Percentiles rank a stretch among this genome's conserved stretches.
Evolutionary conservation across 257 asterid genomes (phyloP).

Genomic region (Solanum ossicruentum): DNA sequence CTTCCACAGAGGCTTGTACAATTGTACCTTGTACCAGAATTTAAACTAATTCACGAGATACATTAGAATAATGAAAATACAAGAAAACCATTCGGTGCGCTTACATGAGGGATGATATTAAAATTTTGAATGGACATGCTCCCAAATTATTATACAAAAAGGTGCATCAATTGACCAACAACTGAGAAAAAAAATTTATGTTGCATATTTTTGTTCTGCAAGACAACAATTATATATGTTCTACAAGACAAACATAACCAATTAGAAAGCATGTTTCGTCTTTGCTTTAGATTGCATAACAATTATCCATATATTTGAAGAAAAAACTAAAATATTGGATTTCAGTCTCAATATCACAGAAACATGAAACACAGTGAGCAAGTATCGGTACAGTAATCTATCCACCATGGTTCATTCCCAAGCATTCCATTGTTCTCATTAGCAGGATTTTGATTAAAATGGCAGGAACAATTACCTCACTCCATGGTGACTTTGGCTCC

Average conservation of each 20-base stretch:
- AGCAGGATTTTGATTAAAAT: not conserved
- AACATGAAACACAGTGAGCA: not conserved
- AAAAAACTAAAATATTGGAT: not conserved
- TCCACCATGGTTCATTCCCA: not conserved
- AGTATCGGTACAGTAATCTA: not conserved
- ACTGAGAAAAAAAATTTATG: not conserved
- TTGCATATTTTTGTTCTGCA: not conserved
- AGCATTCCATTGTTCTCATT: not conserved
- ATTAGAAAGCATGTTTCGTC: not conserved
- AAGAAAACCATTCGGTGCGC: not conserved
- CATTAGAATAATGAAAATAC: not conserved
- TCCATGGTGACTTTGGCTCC: conserved; percentile 83
- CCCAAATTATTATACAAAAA: not conserved
- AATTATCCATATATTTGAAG: not conserved
- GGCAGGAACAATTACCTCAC: conserved; percentile 38
- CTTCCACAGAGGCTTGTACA: not conserved
- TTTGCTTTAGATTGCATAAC: not conserved
- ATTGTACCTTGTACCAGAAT: not conserved
- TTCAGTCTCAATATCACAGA: not conserved
- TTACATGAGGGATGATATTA: not conserved
- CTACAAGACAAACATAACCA: not conserved
- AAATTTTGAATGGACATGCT: not conserved
- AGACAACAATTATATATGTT: not conserved
- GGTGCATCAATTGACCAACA: not conserved
- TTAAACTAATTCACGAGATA: not conserved